Base-by-base conservation (phyloP, 2,329 filamentous ascomycete species). In the Pseudocercospora fijiensis region DNA sequence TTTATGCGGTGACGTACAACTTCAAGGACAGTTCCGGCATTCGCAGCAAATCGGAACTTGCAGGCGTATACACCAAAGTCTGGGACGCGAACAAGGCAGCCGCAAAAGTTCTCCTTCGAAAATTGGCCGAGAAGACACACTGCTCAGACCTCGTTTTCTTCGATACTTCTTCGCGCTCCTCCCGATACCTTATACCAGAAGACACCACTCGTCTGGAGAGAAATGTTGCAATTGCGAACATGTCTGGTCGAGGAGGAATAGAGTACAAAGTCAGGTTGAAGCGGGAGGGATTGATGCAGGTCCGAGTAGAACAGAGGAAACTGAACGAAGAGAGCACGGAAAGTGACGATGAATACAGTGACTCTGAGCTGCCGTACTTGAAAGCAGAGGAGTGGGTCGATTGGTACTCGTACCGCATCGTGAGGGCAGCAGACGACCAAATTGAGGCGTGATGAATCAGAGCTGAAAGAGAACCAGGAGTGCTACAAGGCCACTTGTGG, bases 311-410 rank as follows among this genome's bases (percentile, higher is more conserved):
- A 13, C 24, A 53, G 49, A 53, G 49, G 10, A 53, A 30, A 30
- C 20, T 53, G 22, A 24, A 26, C 8, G 49, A 53, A 24, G 16
- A 28, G 16, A 53, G 26, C 26, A 27, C 26, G 16, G 49, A 30
- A n/a, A 53, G 49, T 18, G 49, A 53, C 26, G 49, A 53, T 53
- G 49, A 53, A n/a, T 30, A 26, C 49, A 53, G 49, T n/a, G 49
- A 53, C 49, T 53, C 49, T 13, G 49, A 53, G n/a, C 49, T 53
- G 49, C 49, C 49, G 11, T 53, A 53, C 26, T 28, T 53, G 49
- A 30, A 27, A 26, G 49, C 49, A 16, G 49, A 53, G 16, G 49
- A 53, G 18, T 53, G 22, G 22, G 26, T 53, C 49, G 49, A 53
- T 53, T 53, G 49, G 49, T 53, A 53, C 26, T 27, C 49, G 7